Percentiles rank a stretch among this genome's conserved stretches.
Evolutionary conservation across 2,329 filamentous ascomycete genomes (phyloP).

Genomic region (Aaosphaeria arxii): DNA sequence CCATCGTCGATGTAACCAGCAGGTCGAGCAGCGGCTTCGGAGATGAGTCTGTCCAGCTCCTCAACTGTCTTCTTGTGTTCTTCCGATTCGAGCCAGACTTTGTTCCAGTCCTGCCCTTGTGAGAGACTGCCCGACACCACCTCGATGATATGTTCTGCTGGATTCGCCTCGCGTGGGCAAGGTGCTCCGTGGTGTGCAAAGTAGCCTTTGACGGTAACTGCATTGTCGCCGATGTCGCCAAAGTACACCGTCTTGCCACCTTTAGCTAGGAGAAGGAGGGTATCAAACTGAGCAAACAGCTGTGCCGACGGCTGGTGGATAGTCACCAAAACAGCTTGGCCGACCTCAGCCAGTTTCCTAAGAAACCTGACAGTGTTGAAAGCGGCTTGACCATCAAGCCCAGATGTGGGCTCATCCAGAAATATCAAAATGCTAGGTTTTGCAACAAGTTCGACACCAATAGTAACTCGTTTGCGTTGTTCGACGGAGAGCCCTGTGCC

Average conservation of each 20-base stretch:
- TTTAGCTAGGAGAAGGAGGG: slow-evolving; percentile 68
- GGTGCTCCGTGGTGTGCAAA: slow-evolving; percentile 51
- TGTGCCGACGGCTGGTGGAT: slow-evolving; percentile 82
- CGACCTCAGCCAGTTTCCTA: slow-evolving; percentile 66
- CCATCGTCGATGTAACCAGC: slow-evolving; percentile 38
- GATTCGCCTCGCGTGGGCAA: slow-evolving; percentile 48
- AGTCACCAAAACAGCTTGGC: slow-evolving; percentile 80
- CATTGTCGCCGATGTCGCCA: slow-evolving; percentile 72
- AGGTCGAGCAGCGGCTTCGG: slow-evolving; percentile 34
- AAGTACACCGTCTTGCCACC: slow-evolving; percentile 80
- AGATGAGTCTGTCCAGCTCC: slow-evolving; percentile 37
- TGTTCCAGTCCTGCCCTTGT: slow-evolving; percentile 30
- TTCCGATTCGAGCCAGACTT: slow-evolving; percentile 36
- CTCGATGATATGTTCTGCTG: slow-evolving; percentile 76
- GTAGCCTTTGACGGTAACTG: slow-evolving; percentile 58
- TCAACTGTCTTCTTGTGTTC: slow-evolving; percentile 24
- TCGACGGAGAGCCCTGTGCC: slow-evolving; percentile 41
- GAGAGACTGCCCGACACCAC: slow-evolving; percentile 54
- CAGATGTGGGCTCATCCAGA: slow-evolving; percentile 72
- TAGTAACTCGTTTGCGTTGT: slow-evolving; percentile 61
- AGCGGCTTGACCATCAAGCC: slow-evolving; percentile 65
- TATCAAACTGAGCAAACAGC: slow-evolving; percentile 79
- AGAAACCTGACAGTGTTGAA: slow-evolving; percentile 71
- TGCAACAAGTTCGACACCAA: slow-evolving; percentile 56
- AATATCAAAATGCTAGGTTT: slow-evolving; percentile 71